A percentile compares a stretch with the other conserved stretches of the same genome.
Conservation (phyloP, 768 basidiomycete genomes). For the Dictyophora rubrovolvata region DNA sequence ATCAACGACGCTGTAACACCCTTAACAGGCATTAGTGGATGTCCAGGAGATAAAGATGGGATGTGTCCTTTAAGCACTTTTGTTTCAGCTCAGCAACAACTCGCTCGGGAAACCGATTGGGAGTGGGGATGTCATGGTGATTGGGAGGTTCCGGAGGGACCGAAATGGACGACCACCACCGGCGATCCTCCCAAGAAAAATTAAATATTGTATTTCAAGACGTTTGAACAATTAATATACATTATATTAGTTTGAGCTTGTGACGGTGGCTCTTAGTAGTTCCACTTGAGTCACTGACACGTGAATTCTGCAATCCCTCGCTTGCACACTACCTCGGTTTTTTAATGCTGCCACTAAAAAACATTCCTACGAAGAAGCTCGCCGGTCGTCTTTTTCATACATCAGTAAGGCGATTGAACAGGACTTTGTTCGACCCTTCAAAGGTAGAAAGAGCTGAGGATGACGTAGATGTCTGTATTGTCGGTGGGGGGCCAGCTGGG, state of each 20-base stretch:
- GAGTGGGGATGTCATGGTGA: slow-evolving; percentile 37
- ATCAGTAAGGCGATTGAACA: background rate
- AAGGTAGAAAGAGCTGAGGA: slow-evolving; percentile 78
- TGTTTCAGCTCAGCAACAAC: slow-evolving; percentile 19
- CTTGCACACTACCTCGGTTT: background rate
- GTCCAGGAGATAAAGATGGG: slow-evolving; percentile 22
- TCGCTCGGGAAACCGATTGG: slow-evolving; percentile 25
- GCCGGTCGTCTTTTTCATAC: background rate
- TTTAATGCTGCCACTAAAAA: background rate
- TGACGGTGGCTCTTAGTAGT: no score
- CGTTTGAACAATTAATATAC: no score
- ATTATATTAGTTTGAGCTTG: no score
- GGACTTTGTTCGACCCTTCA: slow-evolving; percentile 36
- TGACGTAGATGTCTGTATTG: slow-evolving; percentile 94
- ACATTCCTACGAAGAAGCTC: background rate
- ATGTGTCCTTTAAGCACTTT: slow-evolving; percentile 26
- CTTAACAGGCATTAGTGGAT: slow-evolving; percentile 22
- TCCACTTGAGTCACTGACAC: no score
- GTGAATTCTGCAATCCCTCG: no score
- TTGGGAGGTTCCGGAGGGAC: slow-evolving; percentile 61
- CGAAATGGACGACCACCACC: slow-evolving; percentile 61
- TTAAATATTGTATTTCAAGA: background rate
- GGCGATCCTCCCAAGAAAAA: slow-evolving; percentile 44
- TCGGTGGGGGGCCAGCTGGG: slow-evolving; percentile 92
- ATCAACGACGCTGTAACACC: slow-evolving; percentile 30